Evolutionary conservation across 2,329 filamentous ascomycete genomes (phyloP).

Genomic region (Curvularia sp.): DNA sequence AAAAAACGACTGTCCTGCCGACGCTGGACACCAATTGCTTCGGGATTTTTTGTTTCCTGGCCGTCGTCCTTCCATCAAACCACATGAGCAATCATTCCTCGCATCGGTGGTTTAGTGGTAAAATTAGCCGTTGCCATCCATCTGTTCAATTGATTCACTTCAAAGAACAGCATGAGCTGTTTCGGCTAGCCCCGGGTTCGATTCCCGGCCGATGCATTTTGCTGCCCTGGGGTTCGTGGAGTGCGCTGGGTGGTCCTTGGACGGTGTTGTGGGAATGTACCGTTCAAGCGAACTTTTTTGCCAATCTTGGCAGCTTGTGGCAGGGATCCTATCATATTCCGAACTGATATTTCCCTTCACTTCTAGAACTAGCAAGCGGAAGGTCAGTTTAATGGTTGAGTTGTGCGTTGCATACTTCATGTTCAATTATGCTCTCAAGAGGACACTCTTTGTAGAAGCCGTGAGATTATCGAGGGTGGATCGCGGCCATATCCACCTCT

Average conservation of each 20-base stretch:
- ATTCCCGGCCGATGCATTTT: constrained; percentile 10
- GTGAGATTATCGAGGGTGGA: no score
- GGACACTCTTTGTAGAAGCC: no score
- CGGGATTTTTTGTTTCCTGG: background rate
- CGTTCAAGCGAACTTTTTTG: background rate
- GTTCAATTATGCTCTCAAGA: no score
- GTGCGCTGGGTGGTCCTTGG: background rate
- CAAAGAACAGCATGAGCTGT: background rate
- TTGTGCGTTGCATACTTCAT: no score
- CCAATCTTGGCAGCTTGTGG: background rate
- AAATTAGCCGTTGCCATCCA: constrained; percentile 24
- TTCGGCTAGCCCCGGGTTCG: constrained; percentile 23
- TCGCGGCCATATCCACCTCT: no score
- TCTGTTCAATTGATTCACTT: background rate
- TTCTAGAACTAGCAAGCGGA: no score
- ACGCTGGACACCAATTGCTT: background rate
- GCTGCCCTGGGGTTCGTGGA: background rate
- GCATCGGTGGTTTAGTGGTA: constrained; percentile 26
- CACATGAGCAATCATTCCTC: constrained; percentile 3
- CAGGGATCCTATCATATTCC: no score
- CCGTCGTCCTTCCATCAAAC: constrained; percentile 1
- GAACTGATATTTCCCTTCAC: no score
- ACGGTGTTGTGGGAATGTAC: background rate
- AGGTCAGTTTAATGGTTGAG: no score
- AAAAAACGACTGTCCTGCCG: no score